Evolutionary conservation across 139 green algal species (phyloP), one percentile per base, ranked within the genome.

Genomic region (Chlorella sorokiniana): DNA sequence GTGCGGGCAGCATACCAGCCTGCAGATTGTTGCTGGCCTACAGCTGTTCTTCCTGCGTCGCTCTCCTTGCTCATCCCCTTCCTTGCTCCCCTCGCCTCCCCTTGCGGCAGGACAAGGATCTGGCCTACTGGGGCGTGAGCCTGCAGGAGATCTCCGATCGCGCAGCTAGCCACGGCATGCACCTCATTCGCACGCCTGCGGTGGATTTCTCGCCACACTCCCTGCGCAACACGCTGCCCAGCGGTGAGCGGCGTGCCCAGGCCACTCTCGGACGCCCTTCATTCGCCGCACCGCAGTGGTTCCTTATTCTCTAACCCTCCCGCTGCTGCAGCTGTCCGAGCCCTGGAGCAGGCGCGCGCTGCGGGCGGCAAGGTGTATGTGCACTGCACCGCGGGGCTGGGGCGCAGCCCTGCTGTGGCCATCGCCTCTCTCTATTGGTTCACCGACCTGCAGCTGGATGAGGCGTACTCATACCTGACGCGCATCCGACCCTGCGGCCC

Each of bases 401-500:
- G 75, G 35, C 75, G 75, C 75, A 56, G 51, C n/a, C 75, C 75
- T 25, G 75, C 75, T 6, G 75, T 81, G 29, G 75, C 56, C 59
- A 81, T 81, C 16, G 75, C 75, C 41, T 33, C 59, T 18, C 75
- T 81, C 40, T 81, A 72, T 41, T 81, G 75, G 75, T 70, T 65
- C 5, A 90, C 93, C 25, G 73, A 81, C 52, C 85, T 92, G 76
- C 79, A 88, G 31, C 87, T 97, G 23, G 86, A 95, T 51, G 81
- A 93, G 45, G 91, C 92, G 0, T 97, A 97, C 85, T 48, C 82
- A 2, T 82, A 87, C 62, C 70, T 97, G 40, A 97, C 94, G 8
- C 72, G 69, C 65, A 92, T 96, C 51, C 76, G 94, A 29, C 94
- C 94, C 14, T 97, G 94, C 70, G 94, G 94, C 1, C 94, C 94